These are phyloP conservation scores for Pouteria glomerata DNA, from an alignment of 148 eudicot species.

Conservation along the genomic window DNA sequence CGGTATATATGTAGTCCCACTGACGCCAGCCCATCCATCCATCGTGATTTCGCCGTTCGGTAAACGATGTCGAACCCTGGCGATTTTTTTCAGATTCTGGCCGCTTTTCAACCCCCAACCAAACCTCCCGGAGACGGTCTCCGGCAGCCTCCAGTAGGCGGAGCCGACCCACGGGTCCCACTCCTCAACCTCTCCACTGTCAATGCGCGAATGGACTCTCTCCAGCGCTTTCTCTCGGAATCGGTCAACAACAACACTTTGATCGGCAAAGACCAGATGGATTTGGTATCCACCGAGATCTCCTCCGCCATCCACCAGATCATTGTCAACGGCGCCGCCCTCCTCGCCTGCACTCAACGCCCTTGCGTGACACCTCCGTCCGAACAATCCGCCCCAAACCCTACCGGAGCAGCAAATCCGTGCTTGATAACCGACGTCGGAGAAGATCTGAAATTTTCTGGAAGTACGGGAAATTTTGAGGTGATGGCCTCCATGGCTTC, in stretches of 20 bases:
- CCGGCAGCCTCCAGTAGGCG: neutral
- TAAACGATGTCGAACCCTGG: neutral
- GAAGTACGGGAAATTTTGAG: neutral
- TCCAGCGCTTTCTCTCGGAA: conserved; percentile 48
- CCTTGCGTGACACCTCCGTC: conserved; percentile 13
- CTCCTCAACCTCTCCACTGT: conserved; percentile 52
- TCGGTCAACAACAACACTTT: conserved; percentile 40
- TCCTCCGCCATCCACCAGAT: conserved; percentile 57
- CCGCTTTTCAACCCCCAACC: neutral
- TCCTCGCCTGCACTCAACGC: conserved; percentile 17
- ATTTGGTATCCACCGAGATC: conserved; percentile 49
- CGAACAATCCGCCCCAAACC: neutral
- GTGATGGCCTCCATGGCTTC: neutral
- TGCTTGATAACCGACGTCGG: neutral
- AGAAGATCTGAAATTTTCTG: conserved; percentile 1
- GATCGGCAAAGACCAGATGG: conserved; percentile 35
- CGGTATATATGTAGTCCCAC: neutral
- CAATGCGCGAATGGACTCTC: conserved; percentile 47
- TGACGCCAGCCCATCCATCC: neutral
- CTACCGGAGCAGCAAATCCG: neutral
- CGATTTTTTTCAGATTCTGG: neutral
- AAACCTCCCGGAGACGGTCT: neutral
- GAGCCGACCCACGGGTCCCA: conserved; percentile 25
- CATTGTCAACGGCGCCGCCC: conserved; percentile 65
- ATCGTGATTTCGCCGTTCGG: no score